Evolutionary conservation across 164 flowering plant species (phyloP).

Genomic region (Vitis amurensis): DNA sequence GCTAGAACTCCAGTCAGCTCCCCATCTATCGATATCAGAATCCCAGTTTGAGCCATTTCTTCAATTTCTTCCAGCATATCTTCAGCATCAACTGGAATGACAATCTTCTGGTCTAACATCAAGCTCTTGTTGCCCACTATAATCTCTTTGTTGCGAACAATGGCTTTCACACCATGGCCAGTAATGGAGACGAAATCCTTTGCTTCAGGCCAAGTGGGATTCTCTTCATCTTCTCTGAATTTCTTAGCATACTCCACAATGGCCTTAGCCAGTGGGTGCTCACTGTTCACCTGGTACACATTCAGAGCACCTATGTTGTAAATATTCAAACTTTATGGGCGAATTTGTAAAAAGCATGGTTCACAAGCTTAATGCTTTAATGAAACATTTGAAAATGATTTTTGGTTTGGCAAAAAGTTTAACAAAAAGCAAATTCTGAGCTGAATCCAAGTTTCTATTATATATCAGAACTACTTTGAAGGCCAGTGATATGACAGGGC

Average conservation of each 20-base stretch:
- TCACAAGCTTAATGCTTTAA: too few relatives aligned
- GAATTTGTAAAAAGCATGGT: too few relatives aligned
- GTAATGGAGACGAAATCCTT: slow-evolving; percentile 56
- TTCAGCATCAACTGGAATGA: slow-evolving; percentile 60
- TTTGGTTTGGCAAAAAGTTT: too few relatives aligned
- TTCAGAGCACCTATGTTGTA: neutral
- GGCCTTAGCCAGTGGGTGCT: slow-evolving; percentile 91
- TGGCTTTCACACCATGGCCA: slow-evolving; percentile 80
- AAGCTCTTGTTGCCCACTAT: slow-evolving; percentile 80
- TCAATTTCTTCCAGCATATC: slow-evolving; percentile 62
- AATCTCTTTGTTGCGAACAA: slow-evolving; percentile 53
- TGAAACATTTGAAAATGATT: too few relatives aligned
- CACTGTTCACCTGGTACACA: slow-evolving; percentile 65
- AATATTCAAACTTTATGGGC: neutral
- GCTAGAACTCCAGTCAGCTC: slow-evolving; percentile 63
- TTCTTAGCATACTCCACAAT: slow-evolving; percentile 76
- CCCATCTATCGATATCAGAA: slow-evolving; percentile 62
- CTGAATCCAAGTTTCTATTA: too few relatives aligned
- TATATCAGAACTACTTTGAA: too few relatives aligned
- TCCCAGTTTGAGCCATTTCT: slow-evolving; percentile 77
- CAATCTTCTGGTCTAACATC: slow-evolving; percentile 50
- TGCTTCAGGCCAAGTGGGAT: slow-evolving; percentile 50
- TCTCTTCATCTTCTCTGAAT: slow-evolving; percentile 45
- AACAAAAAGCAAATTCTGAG: too few relatives aligned
- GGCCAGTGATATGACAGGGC: too few relatives aligned